These are phyloP conservation scores for Paramecium tetraurelia DNA, from an alignment of 73 alveolate genomes.

Conservation along the genomic window DNA sequence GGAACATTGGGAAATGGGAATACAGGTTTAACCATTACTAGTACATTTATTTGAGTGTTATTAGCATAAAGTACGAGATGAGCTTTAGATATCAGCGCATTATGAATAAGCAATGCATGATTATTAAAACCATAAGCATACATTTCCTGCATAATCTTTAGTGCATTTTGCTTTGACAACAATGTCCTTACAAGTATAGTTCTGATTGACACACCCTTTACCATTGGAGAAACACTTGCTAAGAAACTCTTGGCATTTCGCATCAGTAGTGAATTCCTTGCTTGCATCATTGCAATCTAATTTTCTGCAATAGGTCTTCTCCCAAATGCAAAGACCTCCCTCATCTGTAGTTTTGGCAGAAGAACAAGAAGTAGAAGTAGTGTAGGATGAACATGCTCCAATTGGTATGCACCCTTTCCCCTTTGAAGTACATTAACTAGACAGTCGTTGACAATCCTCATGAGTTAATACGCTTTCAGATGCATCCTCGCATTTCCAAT, in stretches of 20 bases:
- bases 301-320: not conserved
- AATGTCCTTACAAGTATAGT: not conserved
- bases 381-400: not conserved
- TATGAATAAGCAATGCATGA: not conserved
- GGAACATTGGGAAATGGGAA: not conserved
- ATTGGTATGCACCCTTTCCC: not conserved
- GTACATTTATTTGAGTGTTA: not conserved
- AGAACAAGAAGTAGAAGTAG: not conserved
- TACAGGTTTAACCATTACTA: not conserved
- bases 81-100: not conserved
- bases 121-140: not conserved
- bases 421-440: not conserved
- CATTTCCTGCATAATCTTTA: not conserved
- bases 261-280: not conserved
- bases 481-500: conserved; percentile 38
- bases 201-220: not conserved
- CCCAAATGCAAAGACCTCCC: not conserved
- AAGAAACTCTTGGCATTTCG: not conserved
- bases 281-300: not conserved
- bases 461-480: not conserved
- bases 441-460: not conserved
- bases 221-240: not conserved
- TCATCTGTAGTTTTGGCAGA: conserved; percentile 13
- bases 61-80: not conserved
- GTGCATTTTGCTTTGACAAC: not conserved